phyloP scores from a whole-genome alignment of 2,329 filamentous ascomycete species.

The Westerdykella aurantiaca region DNA sequence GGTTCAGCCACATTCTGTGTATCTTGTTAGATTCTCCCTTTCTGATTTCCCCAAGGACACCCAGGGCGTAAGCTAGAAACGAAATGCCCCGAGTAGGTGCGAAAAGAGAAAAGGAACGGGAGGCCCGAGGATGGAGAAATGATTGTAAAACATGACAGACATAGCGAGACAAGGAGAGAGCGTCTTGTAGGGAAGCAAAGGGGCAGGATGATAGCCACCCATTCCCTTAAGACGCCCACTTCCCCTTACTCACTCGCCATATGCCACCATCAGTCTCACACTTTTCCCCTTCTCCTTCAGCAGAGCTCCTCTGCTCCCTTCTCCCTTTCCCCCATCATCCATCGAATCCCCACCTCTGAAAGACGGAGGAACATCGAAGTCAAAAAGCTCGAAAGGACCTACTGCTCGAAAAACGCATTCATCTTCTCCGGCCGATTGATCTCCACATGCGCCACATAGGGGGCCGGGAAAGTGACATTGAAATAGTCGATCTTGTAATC shows the following conservation, averaged over 20 bases:
- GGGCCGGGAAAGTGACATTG: conserved; percentile 63
- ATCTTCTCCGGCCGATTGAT: conserved; percentile 83
- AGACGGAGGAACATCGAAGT: not conserved
- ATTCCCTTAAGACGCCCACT: not conserved
- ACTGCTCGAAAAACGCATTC: conserved; percentile 75
- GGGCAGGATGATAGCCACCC: too few species aligned
- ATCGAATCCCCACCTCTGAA: too few species aligned
- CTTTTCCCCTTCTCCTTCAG: not conserved
- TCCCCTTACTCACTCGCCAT: not conserved
- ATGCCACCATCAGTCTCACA: not conserved
- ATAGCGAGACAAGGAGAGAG: not conserved
- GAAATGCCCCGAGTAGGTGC: not conserved
- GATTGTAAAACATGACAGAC: too few species aligned
- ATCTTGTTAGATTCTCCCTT: not conserved
- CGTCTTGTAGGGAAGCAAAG: too few species aligned
- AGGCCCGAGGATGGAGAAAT: too few species aligned
- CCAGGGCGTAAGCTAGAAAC: not conserved
- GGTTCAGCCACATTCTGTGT: conserved; percentile 73
- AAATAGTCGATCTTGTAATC: conserved; percentile 58
- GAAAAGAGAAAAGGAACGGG: too few species aligned
- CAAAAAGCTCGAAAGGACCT: conserved; percentile 19
- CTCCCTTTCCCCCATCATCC: not conserved
- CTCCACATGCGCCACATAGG: conserved; percentile 81
- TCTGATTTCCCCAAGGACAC: not conserved
- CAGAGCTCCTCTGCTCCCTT: not conserved